Evolutionary conservation across 2,329 filamentous ascomycete genomes (phyloP).

Genomic region (Pseudocercospora vitis): DNA sequence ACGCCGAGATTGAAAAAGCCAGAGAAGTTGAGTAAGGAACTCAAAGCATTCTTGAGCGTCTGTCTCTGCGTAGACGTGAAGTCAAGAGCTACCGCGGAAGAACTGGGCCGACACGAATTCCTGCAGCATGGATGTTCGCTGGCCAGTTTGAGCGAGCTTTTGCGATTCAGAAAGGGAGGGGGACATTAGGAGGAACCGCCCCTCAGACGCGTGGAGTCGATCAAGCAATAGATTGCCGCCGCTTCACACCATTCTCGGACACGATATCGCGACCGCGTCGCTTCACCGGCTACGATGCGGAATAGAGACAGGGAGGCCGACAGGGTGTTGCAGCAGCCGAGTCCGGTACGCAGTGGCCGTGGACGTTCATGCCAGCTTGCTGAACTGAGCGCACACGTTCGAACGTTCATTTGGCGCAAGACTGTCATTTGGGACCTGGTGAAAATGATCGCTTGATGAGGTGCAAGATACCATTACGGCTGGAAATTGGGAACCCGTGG

Average conservation of each 20-base stretch:
- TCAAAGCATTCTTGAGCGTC: conserved; percentile 94
- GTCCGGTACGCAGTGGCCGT: neutral
- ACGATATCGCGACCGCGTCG: conserved; percentile 2
- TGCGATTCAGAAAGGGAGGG: conserved; percentile 77
- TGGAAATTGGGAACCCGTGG: conserved; percentile 12
- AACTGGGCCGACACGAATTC: conserved; percentile 90
- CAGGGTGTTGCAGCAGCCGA: neutral
- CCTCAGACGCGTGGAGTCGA: neutral
- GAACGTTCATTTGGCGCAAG: too few species aligned
- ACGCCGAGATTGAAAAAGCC: conserved; percentile 97
- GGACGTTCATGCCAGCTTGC: too few species aligned
- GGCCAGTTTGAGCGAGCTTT: conserved; percentile 77
- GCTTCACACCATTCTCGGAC: neutral
- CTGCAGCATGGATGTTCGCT: conserved; percentile 86
- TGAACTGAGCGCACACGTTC: too few species aligned
- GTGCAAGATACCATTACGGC: conserved; percentile 18
- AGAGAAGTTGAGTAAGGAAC: conserved; percentile 94
- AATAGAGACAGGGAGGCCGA: conserved; percentile 1
- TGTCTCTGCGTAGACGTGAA: conserved; percentile 97
- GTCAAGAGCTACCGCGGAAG: conserved; percentile 85
- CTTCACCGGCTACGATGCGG: neutral
- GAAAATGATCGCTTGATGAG: conserved; percentile 1
- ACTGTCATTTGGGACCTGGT: neutral
- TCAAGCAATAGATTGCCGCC: neutral
- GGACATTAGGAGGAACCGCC: conserved; percentile 39